Conservation (phyloP, 306 rosid genomes). For the Cercis canadensis region DNA sequence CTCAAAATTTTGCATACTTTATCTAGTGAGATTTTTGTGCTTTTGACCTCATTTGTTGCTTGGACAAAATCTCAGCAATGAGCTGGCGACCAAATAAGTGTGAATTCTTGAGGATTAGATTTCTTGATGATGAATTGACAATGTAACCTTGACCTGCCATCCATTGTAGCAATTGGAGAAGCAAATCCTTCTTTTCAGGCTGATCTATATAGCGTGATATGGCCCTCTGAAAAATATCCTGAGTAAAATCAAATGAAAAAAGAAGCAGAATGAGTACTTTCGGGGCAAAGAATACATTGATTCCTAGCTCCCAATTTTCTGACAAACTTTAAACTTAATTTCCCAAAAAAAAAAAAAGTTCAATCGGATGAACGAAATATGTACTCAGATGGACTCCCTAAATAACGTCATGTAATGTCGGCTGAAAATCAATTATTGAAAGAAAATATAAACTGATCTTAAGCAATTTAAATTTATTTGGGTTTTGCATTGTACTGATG, state of each 20-base stretch:
- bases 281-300: slow-evolving; percentile 5
- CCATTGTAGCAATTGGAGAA: slow-evolving; percentile 80
- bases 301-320: slow-evolving; percentile 11
- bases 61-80: slow-evolving; percentile 79
- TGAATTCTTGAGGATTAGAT: slow-evolving; percentile 80
- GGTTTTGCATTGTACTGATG: slow-evolving; percentile 18
- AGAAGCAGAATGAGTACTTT: slow-evolving; percentile 16
- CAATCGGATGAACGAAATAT: no score
- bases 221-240: slow-evolving; percentile 78
- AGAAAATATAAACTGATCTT: background rate
- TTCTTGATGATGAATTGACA: slow-evolving; percentile 78
- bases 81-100: slow-evolving; percentile 84
- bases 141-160: slow-evolving; percentile 87
- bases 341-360: no score
- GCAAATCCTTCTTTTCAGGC: slow-evolving; percentile 87
- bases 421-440: background rate
- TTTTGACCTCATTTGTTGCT: slow-evolving; percentile 60
- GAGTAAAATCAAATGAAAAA: slow-evolving; percentile 25
- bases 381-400: slow-evolving; percentile 7
- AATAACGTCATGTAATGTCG: background rate
- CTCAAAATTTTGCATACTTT: slow-evolving; percentile 28
- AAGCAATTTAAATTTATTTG: slow-evolving; percentile 18
- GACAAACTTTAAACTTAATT: slow-evolving; percentile 7
- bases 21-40: slow-evolving; percentile 35
- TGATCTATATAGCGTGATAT: slow-evolving; percentile 66